Percentiles rank a stretch among this genome's conserved stretches.
Conservation (phyloP, 768 basidiomycete genomes). For the Pleurotus ostreatus region DNA sequence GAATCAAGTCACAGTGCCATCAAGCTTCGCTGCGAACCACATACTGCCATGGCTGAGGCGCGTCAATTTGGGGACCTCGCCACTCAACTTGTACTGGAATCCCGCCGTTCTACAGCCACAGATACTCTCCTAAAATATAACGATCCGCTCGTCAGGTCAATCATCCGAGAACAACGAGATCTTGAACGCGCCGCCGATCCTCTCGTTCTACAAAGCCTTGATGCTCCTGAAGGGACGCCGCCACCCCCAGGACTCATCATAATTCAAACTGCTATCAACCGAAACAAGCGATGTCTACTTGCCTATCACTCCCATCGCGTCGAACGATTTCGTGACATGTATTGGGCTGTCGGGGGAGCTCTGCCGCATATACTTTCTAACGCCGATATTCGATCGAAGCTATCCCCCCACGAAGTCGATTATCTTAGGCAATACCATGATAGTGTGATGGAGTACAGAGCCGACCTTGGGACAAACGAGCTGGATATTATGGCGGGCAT, state of each 20-base stretch:
- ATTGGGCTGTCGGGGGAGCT: constrained; percentile 87
- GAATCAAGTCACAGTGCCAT: not conserved
- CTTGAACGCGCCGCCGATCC: constrained; percentile 61
- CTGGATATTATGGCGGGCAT: constrained; percentile 86
- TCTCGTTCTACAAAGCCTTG: constrained; percentile 22
- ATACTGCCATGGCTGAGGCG: constrained; percentile 40
- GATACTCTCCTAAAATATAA: constrained; percentile 91
- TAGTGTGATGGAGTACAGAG: constrained; percentile 79
- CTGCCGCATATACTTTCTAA: constrained; percentile 75
- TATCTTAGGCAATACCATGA: constrained; percentile 79
- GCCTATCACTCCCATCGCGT: constrained; percentile 89
- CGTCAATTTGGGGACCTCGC: constrained; percentile 83
- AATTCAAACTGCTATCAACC: constrained; percentile 82
- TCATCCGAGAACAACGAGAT: constrained; percentile 89
- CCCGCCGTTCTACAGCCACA: constrained; percentile 78
- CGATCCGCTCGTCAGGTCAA: constrained; percentile 76
- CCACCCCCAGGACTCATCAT: constrained; percentile 69
- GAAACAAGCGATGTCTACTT: constrained; percentile 94
- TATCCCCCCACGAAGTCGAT: constrained; percentile 80
- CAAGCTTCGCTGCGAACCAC: not conserved
- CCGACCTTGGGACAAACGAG: constrained; percentile 73
- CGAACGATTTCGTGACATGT: constrained; percentile 80
- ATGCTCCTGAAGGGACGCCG: constrained; percentile 30
- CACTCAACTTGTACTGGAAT: constrained; percentile 82
- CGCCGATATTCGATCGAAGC: constrained; percentile 62